phyloP scores from a whole-genome alignment of 768 basidiomycete genomes.

The Termitomyces sp. region DNA sequence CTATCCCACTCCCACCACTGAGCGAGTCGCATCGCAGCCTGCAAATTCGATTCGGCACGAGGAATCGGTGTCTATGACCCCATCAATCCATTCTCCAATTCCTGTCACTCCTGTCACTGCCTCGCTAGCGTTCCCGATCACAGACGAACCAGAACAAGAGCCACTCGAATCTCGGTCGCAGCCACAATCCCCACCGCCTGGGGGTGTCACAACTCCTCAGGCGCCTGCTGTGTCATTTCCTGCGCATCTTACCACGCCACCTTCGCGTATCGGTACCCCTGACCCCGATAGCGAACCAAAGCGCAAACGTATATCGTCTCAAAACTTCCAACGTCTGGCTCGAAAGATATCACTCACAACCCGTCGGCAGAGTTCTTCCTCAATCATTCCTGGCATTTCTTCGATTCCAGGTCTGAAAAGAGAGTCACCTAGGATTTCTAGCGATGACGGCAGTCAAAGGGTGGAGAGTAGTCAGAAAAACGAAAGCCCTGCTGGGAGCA shows the following conservation, averaged over 20 bases:
- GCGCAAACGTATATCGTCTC: slow-evolving; percentile 76
- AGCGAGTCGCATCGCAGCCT: slow-evolving; percentile 13
- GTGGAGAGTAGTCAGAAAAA: slow-evolving; percentile 37
- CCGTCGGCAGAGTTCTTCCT: slow-evolving; percentile 49
- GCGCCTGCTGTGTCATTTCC: slow-evolving; percentile 64
- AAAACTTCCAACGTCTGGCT: slow-evolving; percentile 82
- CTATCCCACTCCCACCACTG: slow-evolving; percentile 24
- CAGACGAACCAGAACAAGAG: slow-evolving; percentile 18
- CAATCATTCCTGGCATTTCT: slow-evolving; percentile 43
- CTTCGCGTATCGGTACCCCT: slow-evolving; percentile 67
- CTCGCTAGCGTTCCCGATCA: slow-evolving; percentile 30
- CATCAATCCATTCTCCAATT: slow-evolving; percentile 8
- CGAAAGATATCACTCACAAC: slow-evolving; percentile 66
- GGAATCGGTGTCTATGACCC: slow-evolving; percentile 13
- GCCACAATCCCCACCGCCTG: slow-evolving; percentile 14
- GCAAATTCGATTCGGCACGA: slow-evolving; percentile 5
- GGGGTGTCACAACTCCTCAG: slow-evolving; percentile 14
- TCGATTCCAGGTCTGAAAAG: slow-evolving; percentile 49
- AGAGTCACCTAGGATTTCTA: slow-evolving; percentile 40
- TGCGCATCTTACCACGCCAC: slow-evolving; percentile 48
- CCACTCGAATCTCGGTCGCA: neutral
- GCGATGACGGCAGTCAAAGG: slow-evolving; percentile 37
- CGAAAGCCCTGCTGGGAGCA: slow-evolving; percentile 55
- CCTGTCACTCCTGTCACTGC: slow-evolving; percentile 10
- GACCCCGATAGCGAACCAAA: slow-evolving; percentile 73